Conservation (phyloP, 805 yeast genomes). For the Blastobotrys robertii region DNA sequence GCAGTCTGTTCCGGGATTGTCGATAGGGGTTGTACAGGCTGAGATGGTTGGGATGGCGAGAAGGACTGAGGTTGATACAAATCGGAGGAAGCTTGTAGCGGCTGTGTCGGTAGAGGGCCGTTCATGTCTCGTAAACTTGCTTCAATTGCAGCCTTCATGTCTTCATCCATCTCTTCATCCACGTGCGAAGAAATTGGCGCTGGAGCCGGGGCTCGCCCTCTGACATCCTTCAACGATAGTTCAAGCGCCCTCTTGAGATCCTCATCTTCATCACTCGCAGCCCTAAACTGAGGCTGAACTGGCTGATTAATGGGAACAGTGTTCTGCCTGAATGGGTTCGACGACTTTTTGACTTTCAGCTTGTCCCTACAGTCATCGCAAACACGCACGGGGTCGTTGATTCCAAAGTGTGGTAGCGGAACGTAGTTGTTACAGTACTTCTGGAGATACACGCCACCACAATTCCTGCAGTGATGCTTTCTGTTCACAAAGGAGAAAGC, state of each 20-base stretch:
- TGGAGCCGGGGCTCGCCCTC: conserved; percentile 12
- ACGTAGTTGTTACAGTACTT: conserved; percentile 66
- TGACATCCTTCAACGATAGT: conserved; percentile 57
- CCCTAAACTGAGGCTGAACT: conserved; percentile 3
- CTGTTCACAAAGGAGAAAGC: conserved; percentile 74
- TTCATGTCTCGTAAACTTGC: conserved; percentile 77
- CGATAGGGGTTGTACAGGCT: background rate
- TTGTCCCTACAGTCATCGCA: conserved; percentile 83
- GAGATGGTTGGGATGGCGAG: conserved; percentile 16
- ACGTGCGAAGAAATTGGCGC: conserved; percentile 3
- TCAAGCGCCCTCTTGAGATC: conserved; percentile 71
- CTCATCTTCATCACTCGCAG: conserved; percentile 48
- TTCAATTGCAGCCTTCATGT: conserved; percentile 87
- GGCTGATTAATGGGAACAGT: conserved; percentile 14
- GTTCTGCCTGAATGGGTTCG: conserved; percentile 8
- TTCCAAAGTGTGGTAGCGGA: conserved; percentile 76
- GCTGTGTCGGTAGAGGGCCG: conserved; percentile 9
- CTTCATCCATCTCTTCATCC: conserved; percentile 67
- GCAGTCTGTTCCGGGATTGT: background rate
- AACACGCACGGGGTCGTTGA: conserved; percentile 80
- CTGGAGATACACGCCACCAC: conserved; percentile 92
- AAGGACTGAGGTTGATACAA: background rate
- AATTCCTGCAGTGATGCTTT: conserved; percentile 93
- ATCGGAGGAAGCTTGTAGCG: background rate
- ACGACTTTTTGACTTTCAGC: conserved; percentile 32